Conservation (phyloP, 169 alveolate species). For the Plasmodium cynomolgi region DNA sequence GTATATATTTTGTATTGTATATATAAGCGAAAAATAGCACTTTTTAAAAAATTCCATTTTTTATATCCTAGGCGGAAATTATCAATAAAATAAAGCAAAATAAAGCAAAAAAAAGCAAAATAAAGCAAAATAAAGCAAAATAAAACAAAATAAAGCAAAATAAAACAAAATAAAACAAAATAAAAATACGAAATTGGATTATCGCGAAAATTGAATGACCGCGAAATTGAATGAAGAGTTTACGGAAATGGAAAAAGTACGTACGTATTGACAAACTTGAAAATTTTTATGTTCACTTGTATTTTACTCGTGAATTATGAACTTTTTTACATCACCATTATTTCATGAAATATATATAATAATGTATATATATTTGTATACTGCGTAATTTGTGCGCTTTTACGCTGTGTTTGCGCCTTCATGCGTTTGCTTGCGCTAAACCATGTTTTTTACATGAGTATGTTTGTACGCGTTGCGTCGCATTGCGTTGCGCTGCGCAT, state of each 20-base stretch:
- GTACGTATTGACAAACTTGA: neutral
- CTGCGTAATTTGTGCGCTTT: neutral
- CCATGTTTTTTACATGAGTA: neutral
- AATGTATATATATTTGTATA: neutral
- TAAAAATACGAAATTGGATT: neutral
- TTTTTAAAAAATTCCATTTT: neutral
- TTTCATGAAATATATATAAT: neutral
- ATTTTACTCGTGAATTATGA: neutral
- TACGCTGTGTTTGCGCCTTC: neutral
- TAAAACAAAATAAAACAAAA: neutral
- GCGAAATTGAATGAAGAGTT: neutral
- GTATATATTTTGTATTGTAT: neutral
- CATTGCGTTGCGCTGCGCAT: neutral
- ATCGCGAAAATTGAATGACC: neutral
- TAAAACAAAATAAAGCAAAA: too few relatives aligned
- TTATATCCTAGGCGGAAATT: neutral
- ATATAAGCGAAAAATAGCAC: neutral
- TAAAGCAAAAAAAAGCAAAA: too few relatives aligned
- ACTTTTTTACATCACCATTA: neutral
- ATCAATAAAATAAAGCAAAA: neutral
- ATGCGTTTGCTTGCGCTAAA: neutral
- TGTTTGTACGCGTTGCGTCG: neutral
- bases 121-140: neutral
- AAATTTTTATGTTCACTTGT: neutral
- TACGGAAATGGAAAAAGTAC: neutral